Conservation (phyloP, 208 protist species). For the Acanthamoeba sp. region DNA sequence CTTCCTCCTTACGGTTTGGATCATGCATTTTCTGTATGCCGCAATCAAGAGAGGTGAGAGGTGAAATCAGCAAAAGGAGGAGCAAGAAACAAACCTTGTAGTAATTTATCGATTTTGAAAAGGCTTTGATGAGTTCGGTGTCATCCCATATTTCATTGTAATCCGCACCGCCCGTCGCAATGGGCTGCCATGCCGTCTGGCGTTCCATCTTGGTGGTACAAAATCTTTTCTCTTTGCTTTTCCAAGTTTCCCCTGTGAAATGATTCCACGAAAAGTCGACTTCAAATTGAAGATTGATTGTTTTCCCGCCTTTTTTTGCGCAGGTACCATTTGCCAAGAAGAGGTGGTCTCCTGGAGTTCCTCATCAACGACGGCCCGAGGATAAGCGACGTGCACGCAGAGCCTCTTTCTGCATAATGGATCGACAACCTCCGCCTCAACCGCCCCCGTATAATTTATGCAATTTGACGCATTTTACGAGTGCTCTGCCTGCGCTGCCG, state of each 20-base stretch:
- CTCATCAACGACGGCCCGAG: too few relatives aligned
- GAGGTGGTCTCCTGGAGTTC: not conserved
- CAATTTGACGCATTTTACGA: slow-evolving; percentile 61
- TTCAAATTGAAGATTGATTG: not conserved
- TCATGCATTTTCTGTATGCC: slow-evolving; percentile 33
- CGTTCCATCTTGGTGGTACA: not conserved
- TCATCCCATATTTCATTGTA: slow-evolving; percentile 30
- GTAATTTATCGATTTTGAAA: not conserved
- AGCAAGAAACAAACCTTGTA: slow-evolving; percentile 12
- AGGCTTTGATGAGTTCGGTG: slow-evolving; percentile 40
- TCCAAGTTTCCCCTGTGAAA: not conserved
- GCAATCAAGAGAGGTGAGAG: not conserved
- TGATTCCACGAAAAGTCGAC: not conserved
- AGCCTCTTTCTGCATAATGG: too few relatives aligned
- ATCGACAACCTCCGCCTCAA: slow-evolving; percentile 10
- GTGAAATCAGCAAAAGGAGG: not conserved
- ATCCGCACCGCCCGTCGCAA: not conserved
- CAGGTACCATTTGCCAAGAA: not conserved
- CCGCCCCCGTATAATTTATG: slow-evolving; percentile 41
- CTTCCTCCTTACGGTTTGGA: slow-evolving; percentile 46
- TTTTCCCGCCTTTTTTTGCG: slow-evolving; percentile 1
- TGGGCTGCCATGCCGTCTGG: slow-evolving; percentile 4
- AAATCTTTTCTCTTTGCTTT: slow-evolving; percentile 2
- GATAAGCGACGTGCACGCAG: too few relatives aligned
- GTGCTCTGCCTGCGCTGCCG: not conserved